Evolutionary conservation across 1,139 yeast species (phyloP).

Genomic region (Diutina catenulata): DNA sequence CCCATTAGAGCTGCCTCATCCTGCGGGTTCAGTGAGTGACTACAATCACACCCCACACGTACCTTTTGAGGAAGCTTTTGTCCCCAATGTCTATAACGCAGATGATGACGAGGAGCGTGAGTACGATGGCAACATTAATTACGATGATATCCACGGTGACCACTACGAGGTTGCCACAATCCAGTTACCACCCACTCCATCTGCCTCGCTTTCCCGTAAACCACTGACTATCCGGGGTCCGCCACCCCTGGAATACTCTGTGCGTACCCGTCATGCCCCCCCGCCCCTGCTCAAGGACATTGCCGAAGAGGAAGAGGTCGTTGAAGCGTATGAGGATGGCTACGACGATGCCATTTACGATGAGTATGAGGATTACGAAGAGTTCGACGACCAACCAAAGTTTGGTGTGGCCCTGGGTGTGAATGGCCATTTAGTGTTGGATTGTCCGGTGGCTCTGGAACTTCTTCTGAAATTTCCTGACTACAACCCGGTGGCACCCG

Average conservation of each 20-base stretch:
- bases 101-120: slow-evolving; percentile 26
- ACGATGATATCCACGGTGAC: slow-evolving; percentile 31
- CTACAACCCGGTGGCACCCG: neutral
- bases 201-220: neutral
- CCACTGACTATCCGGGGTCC: slow-evolving; percentile 2
- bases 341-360: neutral
- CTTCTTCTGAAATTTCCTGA: neutral
- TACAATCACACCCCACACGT: slow-evolving; percentile 7
- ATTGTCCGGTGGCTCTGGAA: slow-evolving; percentile 5
- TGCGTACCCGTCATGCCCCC: neutral
- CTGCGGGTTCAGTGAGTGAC: neutral
- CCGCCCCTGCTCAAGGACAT: neutral
- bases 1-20: neutral
- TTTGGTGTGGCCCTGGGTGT: slow-evolving; percentile 3
- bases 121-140: slow-evolving; percentile 29
- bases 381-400: neutral
- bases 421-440: slow-evolving; percentile 5
- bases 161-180: slow-evolving; percentile 31
- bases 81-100: slow-evolving; percentile 34
- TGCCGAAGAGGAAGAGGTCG: neutral
- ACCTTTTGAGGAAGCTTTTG: slow-evolving; percentile 28
- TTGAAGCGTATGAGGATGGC: neutral
- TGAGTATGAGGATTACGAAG: neutral
- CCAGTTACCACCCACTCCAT: slow-evolving; percentile 15
- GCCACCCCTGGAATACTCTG: slow-evolving; percentile 3